Evolutionary conservation across 345 rosid genomes (phyloP), one percentile per base, ranked within the genome.

Genomic region (Carallia brachiata): DNA sequence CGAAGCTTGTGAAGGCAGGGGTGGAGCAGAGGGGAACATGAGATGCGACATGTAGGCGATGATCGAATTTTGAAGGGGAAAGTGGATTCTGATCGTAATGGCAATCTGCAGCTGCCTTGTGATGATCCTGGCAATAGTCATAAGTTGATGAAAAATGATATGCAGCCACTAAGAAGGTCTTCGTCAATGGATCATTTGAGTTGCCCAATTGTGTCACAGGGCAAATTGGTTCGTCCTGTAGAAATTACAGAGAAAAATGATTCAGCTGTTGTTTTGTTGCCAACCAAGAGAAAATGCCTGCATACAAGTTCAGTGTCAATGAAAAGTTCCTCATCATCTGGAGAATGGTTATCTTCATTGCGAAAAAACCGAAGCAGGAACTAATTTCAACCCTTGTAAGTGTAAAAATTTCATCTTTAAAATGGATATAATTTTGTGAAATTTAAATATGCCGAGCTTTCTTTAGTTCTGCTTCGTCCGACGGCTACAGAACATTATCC

Each of bases 271-370:
- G 8, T 7, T 62, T 8, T 23, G 53, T 74, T 68, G 56, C 55
- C 34, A 15, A 9, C 57, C n/a, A 55, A 40, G 6, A 64, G 75
- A 32, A 77, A 75, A 37, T 56, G 67, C 62, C 75, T 81, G 73
- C 80, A 67, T 37, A 73, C 62, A 63, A 69, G 68, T 34, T 83
- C 78, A 6, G 75, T 67, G 54, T 40, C 59, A 2, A 78, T 78
- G 83, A 75, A 78, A 67, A 81, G 88, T 75, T 87, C 89, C 2
- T 72, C 76, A 47, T 84, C 89, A 4, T 80, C 83, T 65, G 63
- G 75, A 36, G 81, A 74, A 9, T 78, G 86, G 70, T 50, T 78
- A 53, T 73, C 83, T 59, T 76, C 75, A 18, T 79, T 83, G 28
- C 75, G 76, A 65, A 69, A 72, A 19, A 73, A 37, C 61, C 57